Conservation (phyloP, 2,329 filamentous ascomycete genomes). For the Trichoderma cornu-damae region DNA sequence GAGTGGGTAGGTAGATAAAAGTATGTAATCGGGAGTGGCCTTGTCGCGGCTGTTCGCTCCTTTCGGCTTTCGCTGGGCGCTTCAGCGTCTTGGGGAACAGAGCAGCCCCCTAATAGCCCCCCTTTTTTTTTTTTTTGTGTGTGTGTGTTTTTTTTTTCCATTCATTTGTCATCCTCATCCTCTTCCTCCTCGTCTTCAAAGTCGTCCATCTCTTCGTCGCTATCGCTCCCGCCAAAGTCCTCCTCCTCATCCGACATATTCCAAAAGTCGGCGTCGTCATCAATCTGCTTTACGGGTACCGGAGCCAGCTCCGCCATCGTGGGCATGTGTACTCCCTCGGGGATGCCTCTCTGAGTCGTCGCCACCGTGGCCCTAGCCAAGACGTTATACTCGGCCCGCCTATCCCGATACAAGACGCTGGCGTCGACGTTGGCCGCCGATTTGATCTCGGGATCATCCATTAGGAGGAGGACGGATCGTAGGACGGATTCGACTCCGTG, state of each 20-base stretch:
- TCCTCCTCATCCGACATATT: slow-evolving; percentile 69
- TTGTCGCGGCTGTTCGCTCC: not conserved
- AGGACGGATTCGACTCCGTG: slow-evolving; percentile 94
- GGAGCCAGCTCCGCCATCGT: slow-evolving; percentile 60
- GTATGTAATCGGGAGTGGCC: not conserved
- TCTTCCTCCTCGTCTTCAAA: slow-evolving; percentile 49
- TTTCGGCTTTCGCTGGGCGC: not conserved
- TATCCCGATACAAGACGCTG: slow-evolving; percentile 75
- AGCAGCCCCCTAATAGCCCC: not conserved
- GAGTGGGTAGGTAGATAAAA: not conserved
- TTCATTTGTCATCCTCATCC: slow-evolving; percentile 45
- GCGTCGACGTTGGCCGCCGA: slow-evolving; percentile 95
- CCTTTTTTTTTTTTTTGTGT: too few relatives aligned
- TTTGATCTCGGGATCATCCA: slow-evolving; percentile 90
- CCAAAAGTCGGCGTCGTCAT: slow-evolving; percentile 79
- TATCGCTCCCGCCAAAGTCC: slow-evolving; percentile 72
- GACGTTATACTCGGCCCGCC: slow-evolving; percentile 62
- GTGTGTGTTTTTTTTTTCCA: not conserved
- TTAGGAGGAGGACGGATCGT: slow-evolving; percentile 82
- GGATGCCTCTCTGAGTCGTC: slow-evolving; percentile 72
- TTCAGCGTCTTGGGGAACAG: not conserved
- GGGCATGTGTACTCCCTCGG: slow-evolving; percentile 75
- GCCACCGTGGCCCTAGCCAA: slow-evolving; percentile 66
- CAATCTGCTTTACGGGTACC: slow-evolving; percentile 53
- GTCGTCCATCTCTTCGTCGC: slow-evolving; percentile 55